Percentiles rank a stretch among this genome's conserved stretches.
phyloP scores from a whole-genome alignment of 345 rosid genomes.

The Heritiera littoralis region DNA sequence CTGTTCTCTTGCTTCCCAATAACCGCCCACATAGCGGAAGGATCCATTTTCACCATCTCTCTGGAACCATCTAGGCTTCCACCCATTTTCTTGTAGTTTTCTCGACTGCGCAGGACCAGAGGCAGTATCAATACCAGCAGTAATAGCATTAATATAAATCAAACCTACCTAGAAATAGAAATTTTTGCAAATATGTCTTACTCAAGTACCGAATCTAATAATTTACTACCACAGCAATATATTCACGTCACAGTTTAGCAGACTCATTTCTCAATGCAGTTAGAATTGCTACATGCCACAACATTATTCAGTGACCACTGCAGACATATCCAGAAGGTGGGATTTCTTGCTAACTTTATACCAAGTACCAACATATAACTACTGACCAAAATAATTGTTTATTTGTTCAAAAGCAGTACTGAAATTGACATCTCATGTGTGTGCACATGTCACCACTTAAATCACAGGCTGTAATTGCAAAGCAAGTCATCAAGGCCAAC shows the following conservation, averaged over 20 bases:
- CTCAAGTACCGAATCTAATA: background rate
- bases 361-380: background rate
- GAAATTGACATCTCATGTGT: background rate
- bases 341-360: background rate
- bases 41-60: slow-evolving; percentile 59
- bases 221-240: background rate
- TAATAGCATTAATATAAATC: background rate
- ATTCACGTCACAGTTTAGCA: background rate
- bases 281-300: background rate
- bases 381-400: background rate
- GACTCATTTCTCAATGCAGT: background rate
- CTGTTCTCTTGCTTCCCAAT: slow-evolving; percentile 82
- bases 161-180: background rate
- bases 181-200: background rate
- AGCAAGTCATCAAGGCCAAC: too few species aligned
- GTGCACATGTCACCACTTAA: background rate
- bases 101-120: slow-evolving; percentile 55
- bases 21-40: slow-evolving; percentile 70
- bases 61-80: slow-evolving; percentile 90
- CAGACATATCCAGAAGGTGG: background rate
- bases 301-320: background rate
- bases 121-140: background rate
- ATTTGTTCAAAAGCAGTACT: background rate
- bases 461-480: background rate
- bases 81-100: slow-evolving; percentile 85